Evolutionary conservation across 352 stramenopile species (phyloP).

Genomic region (Blastocystis sp.): DNA sequence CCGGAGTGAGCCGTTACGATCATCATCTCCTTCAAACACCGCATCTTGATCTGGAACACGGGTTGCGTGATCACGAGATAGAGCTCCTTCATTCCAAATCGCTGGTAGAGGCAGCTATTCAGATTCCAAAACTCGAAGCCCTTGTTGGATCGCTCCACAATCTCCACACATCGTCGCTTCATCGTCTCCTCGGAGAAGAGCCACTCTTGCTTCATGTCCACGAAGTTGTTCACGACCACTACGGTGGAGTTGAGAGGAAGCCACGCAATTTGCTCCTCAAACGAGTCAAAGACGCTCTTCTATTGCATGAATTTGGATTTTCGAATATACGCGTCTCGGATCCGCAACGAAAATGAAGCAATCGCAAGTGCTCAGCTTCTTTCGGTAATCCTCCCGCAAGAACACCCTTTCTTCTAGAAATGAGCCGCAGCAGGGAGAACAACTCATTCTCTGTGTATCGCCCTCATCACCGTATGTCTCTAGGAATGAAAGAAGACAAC

Average conservation of each 20-base stretch:
- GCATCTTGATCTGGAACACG: slow-evolving; percentile 40
- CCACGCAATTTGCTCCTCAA: background rate
- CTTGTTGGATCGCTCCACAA: background rate
- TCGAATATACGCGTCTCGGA: slow-evolving; percentile 1
- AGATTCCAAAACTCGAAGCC: slow-evolving; percentile 38
- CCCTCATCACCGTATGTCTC: background rate
- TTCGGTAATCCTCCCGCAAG: background rate
- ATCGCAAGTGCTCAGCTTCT: background rate
- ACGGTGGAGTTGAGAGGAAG: slow-evolving; percentile 34
- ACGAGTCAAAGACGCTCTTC: slow-evolving; percentile 9
- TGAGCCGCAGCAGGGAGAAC: background rate
- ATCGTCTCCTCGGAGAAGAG: background rate
- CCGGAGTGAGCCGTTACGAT: background rate
- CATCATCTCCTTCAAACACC: slow-evolving; percentile 26
- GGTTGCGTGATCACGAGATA: background rate
- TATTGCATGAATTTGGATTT: background rate
- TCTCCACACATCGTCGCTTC: background rate
- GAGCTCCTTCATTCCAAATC: slow-evolving; percentile 30
- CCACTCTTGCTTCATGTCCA: slow-evolving; percentile 4
- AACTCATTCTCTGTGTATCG: background rate
- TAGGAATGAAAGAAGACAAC: background rate
- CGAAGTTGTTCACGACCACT: slow-evolving; percentile 17
- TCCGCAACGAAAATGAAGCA: slow-evolving; percentile 49
- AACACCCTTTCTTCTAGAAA: background rate
- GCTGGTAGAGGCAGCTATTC: slow-evolving; percentile 26